phyloP scores from a whole-genome alignment of 106 monocot species.

The Cymbidium sinense region DNA sequence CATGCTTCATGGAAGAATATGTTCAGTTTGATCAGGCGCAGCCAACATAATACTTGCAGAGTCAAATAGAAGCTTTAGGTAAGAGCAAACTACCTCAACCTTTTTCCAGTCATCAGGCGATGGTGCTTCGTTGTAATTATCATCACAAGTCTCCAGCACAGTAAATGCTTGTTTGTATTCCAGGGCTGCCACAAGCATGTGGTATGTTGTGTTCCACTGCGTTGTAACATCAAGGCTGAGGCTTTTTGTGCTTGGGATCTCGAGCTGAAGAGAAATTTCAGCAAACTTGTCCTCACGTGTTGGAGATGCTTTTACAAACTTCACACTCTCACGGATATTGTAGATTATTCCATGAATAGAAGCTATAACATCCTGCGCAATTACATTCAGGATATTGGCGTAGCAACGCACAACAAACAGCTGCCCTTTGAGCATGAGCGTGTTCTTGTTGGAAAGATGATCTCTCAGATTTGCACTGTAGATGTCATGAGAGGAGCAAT shows the following conservation, averaged over 20 bases:
- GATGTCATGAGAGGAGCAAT: constrained; percentile 83
- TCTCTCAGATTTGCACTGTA: constrained; percentile 86
- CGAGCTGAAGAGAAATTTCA: constrained; percentile 63
- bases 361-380: constrained; percentile 81
- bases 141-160: constrained; percentile 69
- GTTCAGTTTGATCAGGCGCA: constrained; percentile 54
- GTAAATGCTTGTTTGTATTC: constrained; percentile 76
- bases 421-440: constrained; percentile 73
- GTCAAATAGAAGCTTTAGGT: constrained; percentile 66
- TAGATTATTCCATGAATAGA: constrained; percentile 87
- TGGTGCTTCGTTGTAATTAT: constrained; percentile 83
- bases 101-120: constrained; percentile 84
- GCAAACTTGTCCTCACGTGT: constrained; percentile 68
- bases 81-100: constrained; percentile 72
- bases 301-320: constrained; percentile 79
- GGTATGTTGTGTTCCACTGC: constrained; percentile 89
- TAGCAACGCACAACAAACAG: constrained; percentile 79
- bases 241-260: constrained; percentile 43
- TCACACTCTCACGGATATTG: constrained; percentile 88
- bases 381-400: constrained; percentile 65
- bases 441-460: constrained; percentile 66
- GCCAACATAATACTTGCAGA: constrained; percentile 55
- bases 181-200: constrained; percentile 75
- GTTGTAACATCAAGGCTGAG: constrained; percentile 62
- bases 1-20: constrained; percentile 92